Conservation (phyloP, 2,329 filamentous ascomycete genomes). For the Calonectria montana region DNA sequence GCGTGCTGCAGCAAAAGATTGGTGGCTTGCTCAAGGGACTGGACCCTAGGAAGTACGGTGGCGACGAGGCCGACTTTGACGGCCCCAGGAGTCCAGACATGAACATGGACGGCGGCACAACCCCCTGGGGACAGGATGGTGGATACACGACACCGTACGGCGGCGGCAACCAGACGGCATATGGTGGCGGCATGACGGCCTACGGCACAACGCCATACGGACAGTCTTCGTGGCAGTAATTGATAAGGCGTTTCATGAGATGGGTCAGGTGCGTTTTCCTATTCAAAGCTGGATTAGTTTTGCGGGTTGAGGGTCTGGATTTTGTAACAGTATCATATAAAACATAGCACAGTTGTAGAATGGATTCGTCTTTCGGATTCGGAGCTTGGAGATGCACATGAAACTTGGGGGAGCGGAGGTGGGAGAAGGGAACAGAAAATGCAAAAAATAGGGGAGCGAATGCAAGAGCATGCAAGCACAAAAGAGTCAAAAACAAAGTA, state of each 20-base stretch:
- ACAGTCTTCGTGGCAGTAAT: slow-evolving; percentile 61
- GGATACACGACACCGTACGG: slow-evolving; percentile 76
- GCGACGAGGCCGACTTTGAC: slow-evolving; percentile 68
- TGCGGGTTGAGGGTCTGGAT: slow-evolving; percentile 31
- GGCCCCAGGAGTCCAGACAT: slow-evolving; percentile 75
- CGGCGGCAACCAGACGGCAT: slow-evolving; percentile 75
- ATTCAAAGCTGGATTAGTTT: slow-evolving; percentile 34
- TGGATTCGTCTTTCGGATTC: slow-evolving; percentile 31
- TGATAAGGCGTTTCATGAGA: slow-evolving; percentile 38
- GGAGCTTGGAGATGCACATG: not conserved
- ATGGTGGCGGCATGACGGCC: slow-evolving; percentile 72
- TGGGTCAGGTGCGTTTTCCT: slow-evolving; percentile 29
- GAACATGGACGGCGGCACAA: slow-evolving; percentile 68
- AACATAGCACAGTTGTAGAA: slow-evolving; percentile 44
- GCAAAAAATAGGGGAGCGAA: not conserved
- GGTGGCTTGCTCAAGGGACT: slow-evolving; percentile 77
- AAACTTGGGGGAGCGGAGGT: not conserved
- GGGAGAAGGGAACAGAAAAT: slow-evolving; percentile 4
- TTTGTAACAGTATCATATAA: slow-evolving; percentile 36
- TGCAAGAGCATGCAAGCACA: not conserved
- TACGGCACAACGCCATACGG: slow-evolving; percentile 70
- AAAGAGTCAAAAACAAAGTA: not conserved
- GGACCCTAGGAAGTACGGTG: slow-evolving; percentile 61
- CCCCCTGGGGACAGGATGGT: slow-evolving; percentile 66
- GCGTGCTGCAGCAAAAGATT: slow-evolving; percentile 89